Evolutionary conservation across 108 stramenopile species (phyloP).

Genomic region (Pseudonitzschia delicatissima): DNA sequence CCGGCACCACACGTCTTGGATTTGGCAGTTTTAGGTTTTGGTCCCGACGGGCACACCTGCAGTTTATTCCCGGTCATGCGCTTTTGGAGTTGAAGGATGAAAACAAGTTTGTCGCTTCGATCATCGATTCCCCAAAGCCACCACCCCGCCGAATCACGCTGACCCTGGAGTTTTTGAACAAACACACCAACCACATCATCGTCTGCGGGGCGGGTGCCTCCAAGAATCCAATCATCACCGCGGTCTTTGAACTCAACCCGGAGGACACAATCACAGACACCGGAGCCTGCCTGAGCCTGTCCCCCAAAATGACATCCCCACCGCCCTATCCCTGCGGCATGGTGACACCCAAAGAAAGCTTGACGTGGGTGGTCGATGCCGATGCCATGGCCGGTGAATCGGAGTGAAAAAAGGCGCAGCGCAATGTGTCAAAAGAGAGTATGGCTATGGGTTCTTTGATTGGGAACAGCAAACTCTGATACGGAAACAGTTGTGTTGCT

Average conservation of each 20-base stretch:
- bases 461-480: too few species aligned
- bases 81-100: constrained; percentile 58
- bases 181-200: constrained; percentile 60
- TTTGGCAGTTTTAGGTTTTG: constrained; percentile 91
- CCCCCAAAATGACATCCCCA: constrained; percentile 38
- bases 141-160: constrained; percentile 91
- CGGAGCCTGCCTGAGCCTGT: neutral
- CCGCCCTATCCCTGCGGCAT: constrained; percentile 74
- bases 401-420: too few species aligned
- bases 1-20: constrained; percentile 54
- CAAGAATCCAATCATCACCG: constrained; percentile 60
- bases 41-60: constrained; percentile 97
- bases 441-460: too few species aligned
- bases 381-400: constrained; percentile 47
- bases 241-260: constrained; percentile 38
- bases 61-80: constrained; percentile 87
- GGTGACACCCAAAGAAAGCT: constrained; percentile 49
- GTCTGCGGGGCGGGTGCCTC: constrained; percentile 77
- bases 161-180: constrained; percentile 80
- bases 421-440: too few species aligned
- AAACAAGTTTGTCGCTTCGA: constrained; percentile 62
- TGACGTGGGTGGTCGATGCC: constrained; percentile 76
- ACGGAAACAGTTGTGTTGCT: too few species aligned
- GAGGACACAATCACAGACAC: neutral
- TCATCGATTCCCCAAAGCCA: constrained; percentile 95